Evolutionary conservation across 345 rosid genomes (phyloP).

Genomic region (Murraya paniculata): DNA sequence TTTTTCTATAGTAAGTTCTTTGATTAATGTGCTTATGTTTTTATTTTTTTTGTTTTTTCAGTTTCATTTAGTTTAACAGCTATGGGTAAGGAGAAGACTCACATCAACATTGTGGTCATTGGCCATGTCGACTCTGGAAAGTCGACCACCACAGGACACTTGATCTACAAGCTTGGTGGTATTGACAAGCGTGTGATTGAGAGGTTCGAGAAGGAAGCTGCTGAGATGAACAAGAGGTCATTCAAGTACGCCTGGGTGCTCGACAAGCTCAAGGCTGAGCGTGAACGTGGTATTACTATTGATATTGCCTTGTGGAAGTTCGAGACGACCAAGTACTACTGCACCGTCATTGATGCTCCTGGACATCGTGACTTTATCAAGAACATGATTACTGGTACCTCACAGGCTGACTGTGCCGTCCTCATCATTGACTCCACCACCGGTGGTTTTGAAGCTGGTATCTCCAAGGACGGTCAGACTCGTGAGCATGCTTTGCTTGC

Average conservation of each 20-base stretch:
- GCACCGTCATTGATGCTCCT: constrained; percentile 78
- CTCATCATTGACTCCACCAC: constrained; percentile 80
- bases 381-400: constrained; percentile 82
- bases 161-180: constrained; percentile 84
- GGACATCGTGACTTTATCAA: constrained; percentile 80
- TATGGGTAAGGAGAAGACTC: constrained; percentile 42
- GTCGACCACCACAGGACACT: constrained; percentile 69
- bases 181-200: constrained; percentile 83
- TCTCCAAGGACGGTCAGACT: constrained; percentile 85
- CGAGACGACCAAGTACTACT: constrained; percentile 69
- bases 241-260: constrained; percentile 81
- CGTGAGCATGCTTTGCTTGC: constrained; percentile 72
- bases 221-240: constrained; percentile 81
- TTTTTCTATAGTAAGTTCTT: too few species aligned
- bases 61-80: not conserved
- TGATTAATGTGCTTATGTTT: not conserved
- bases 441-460: constrained; percentile 86
- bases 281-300: constrained; percentile 78
- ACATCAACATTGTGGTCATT: constrained; percentile 45
- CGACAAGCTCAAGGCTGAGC: constrained; percentile 83
- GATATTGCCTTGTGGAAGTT: constrained; percentile 77
- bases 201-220: constrained; percentile 79
- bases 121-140: constrained; percentile 63
- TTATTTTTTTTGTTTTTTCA: not conserved
- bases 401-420: constrained; percentile 81